A percentile compares a stretch with the other conserved stretches of the same genome.
Evolutionary conservation across 495 filamentous ascomycete species (phyloP).

Genomic region (Monascus purpureus): DNA sequence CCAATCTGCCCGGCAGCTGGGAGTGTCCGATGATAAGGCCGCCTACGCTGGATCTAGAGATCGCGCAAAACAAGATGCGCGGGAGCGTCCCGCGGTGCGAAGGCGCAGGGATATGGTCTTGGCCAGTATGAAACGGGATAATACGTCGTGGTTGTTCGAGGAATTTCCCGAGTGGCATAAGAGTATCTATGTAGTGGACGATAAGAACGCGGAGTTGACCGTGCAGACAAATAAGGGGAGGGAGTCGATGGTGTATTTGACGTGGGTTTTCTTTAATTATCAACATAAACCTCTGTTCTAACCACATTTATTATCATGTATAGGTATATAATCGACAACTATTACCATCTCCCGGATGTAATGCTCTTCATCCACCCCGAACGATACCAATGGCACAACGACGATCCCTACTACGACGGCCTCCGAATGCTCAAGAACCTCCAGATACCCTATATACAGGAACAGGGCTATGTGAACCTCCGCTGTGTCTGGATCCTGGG

Average conservation of each 20-base stretch:
- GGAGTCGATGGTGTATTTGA: conserved; percentile 46
- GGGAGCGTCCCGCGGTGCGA: conserved; percentile 10
- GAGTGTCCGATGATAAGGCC: conserved; percentile 2
- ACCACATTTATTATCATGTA: neutral
- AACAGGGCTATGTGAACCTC: conserved; percentile 49
- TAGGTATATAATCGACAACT: conserved; percentile 42
- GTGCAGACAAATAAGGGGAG: conserved; percentile 40
- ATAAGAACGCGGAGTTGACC: conserved; percentile 29
- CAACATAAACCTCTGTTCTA: conserved; percentile 3
- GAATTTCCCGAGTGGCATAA: conserved; percentile 33
- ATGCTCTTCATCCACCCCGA: conserved; percentile 49
- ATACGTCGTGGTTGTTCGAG: conserved; percentile 41
- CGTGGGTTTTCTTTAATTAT: conserved; percentile 39
- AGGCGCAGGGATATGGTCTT: conserved; percentile 41
- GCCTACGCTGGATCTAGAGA: conserved; percentile 1
- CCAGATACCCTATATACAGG: conserved; percentile 38
- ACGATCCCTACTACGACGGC: conserved; percentile 35
- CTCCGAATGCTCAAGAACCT: conserved; percentile 38
- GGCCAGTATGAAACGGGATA: conserved; percentile 36
- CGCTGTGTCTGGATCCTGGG: conserved; percentile 50
- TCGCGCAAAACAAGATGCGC: conserved; percentile 6
- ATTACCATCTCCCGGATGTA: conserved; percentile 42
- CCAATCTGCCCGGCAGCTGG: conserved; percentile 1
- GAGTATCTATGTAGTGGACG: conserved; percentile 40
- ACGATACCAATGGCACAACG: conserved; percentile 52